Evolutionary conservation across 768 basidiomycete genomes (phyloP).

Genomic region (Amanita thiersii): DNA sequence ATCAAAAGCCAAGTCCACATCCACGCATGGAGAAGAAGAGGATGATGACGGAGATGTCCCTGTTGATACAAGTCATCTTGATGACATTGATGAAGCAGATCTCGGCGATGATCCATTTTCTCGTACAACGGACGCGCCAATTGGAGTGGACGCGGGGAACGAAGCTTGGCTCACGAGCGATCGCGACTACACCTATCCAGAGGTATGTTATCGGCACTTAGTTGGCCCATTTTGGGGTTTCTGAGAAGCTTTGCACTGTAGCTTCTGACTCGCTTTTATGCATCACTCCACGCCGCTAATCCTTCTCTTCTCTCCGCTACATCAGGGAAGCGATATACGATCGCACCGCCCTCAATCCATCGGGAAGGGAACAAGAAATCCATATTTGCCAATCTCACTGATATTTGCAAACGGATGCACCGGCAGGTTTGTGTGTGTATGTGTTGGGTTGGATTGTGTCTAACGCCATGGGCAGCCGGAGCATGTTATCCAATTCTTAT

Average conservation of each 20-base stretch:
- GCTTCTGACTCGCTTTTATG: conserved; percentile 92
- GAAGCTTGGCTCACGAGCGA: conserved; percentile 91
- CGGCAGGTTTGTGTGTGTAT: conserved; percentile 38
- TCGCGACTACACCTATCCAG: conserved; percentile 92
- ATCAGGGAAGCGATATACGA: conserved; percentile 90
- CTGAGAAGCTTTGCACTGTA: conserved; percentile 25
- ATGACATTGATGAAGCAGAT: conserved; percentile 71
- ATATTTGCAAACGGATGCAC: conserved; percentile 99
- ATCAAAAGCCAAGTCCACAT: conserved; percentile 51
- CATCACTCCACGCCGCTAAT: conserved; percentile 86
- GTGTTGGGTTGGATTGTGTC: neutral
- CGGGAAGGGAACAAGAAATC: conserved; percentile 97
- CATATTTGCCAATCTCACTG: conserved; percentile 92
- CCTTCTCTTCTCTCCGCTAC: conserved; percentile 79
- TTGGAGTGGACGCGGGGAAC: conserved; percentile 62
- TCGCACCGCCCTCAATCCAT: conserved; percentile 90
- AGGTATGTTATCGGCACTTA: conserved; percentile 42
- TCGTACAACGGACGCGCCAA: conserved; percentile 41
- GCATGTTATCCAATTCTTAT: conserved; percentile 95
- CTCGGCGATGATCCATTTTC: conserved; percentile 88
- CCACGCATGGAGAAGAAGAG: conserved; percentile 39
- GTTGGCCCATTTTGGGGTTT: neutral
- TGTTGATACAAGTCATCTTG: conserved; percentile 56
- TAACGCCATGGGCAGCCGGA: conserved; percentile 53
- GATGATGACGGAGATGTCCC: conserved; percentile 37